Base-by-base conservation (phyloP, 768 basidiomycete genomes). In the Pholiota molesta region DNA sequence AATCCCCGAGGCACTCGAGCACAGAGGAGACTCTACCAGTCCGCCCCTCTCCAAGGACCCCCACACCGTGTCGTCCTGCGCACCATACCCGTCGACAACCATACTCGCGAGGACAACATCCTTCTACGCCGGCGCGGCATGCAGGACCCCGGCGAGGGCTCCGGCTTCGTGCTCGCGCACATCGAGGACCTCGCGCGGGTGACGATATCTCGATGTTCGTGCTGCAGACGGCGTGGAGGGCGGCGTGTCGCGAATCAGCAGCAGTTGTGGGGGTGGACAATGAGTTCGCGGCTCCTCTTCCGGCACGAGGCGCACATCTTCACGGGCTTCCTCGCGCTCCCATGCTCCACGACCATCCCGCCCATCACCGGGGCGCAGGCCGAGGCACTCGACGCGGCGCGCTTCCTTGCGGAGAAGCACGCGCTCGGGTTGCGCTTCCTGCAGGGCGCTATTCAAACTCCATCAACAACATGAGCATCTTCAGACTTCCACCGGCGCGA, bases 381-480 rank as follows among this genome's bases (percentile, higher is more conserved):
- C 1, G 81, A 82, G 62, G 80, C 81, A 1, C 71, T 82, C 17
- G 80, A 81, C 58, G 71, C 76, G 6, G 62, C 80, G 17, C 81
- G 81, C 63, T 82, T 78, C 69, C 60, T 77, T 8, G 81, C 77
- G 0, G 77, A 90, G 91, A 79, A 79, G 60, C 74, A 76, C 61
- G 73, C 76, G 31, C 60, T 80, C 81, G 79, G 70, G 3, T 70
- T 82, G 49, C 80, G 79, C 59, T 81, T 82, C 72, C 73, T 78
- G 70, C 81, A 81, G 56, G 80, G 80, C 54, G 80, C 80, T 56
- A 79, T 82, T 31, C 81, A 82, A 63, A n/a, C n/a, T 82, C 79
- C 59, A 81, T 82, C 67, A 82, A 81, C 68, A 81, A 76, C 59
- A 65, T 82, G 65, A 73, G 78, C 13, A 71, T 82, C 33, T 76